Evolutionary conservation across 108 stramenopile species (phyloP).

Genomic region (Parietichytrium sp.): DNA sequence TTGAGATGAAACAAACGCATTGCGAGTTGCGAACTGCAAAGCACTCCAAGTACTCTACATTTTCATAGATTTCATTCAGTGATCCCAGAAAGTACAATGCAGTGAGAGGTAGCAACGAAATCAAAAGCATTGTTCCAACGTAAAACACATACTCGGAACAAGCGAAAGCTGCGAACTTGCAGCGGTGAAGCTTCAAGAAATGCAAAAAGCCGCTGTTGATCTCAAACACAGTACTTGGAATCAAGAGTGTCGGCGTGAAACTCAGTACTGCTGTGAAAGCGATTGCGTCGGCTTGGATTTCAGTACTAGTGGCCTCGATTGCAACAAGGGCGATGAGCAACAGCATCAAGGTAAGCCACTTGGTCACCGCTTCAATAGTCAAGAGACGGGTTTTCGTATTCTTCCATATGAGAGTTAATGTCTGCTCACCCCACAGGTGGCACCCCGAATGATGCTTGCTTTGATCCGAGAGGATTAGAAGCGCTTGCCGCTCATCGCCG

Average conservation of each 20-base stretch:
- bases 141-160: background rate
- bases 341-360: background rate
- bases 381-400: background rate
- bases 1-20: no score
- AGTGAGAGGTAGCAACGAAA: no score
- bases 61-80: no score
- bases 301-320: background rate
- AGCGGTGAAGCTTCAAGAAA: slow-evolving; percentile 20
- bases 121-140: background rate
- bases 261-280: background rate
- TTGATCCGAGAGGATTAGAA: no score
- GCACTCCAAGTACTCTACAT: no score
- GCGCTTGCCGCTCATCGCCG: no score
- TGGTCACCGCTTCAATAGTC: background rate
- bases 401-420: background rate
- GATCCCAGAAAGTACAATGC: no score
- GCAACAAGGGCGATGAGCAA: background rate
- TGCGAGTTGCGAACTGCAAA: no score
- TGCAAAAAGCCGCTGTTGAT: slow-evolving; percentile 6
- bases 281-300: background rate
- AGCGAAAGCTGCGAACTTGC: background rate
- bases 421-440: slow-evolving; percentile 16
- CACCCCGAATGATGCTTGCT: no score
- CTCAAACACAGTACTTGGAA: background rate
- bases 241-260: background rate